Evolutionary conservation across 2,329 filamentous ascomycete genomes (phyloP), one percentile per base, ranked within the genome.

Genomic region (Peltaster fructicola): DNA sequence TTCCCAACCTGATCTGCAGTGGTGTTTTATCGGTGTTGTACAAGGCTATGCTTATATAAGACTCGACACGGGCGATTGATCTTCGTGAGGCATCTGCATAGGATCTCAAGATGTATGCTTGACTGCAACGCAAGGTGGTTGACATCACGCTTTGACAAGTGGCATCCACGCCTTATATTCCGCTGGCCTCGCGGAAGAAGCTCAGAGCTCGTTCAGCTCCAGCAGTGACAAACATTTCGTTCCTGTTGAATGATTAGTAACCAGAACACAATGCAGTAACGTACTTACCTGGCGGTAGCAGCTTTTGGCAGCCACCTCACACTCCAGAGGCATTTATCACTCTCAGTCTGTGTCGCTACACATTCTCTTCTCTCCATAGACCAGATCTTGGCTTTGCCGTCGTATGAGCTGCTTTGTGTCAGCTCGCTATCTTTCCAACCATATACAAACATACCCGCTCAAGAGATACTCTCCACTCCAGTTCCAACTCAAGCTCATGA

Each of bases 331-430:
- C 43, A 46, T 52, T 78, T 77, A 35, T 85, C 84, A 5, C 79
- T 82, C 56, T 95, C 84, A 30, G 75, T 84, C 47, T 92, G 81
- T 7, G 88, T 98, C 8, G 85, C 82, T 21, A 98, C 88, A 46
- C 88, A 95, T 4, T 64, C 63, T 29, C 71, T 67, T 16, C 73
- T 68, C 41, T 92, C 82, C 30, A 93, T 68, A 15, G 80, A 85
- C 88, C 88, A 98, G 15, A 95, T 78, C 53, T 92, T 93, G 32
- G 78, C 80, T 51, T 91, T 93, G 17, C 88, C 85, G 45, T 95
- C 84, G 49, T 90, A 81, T 4, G 27, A 24, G 13, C 24, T 26
- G 18, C 12, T 3, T 3, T 10, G 8, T 9, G 18, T 26, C 11
- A 26, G 24, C 18, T 2, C 4, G 2, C 77, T 72, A 23, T 65